Evolutionary conservation across 495 filamentous ascomycete species (phyloP), one percentile per base, ranked within the genome.

Genomic region (Penicillium riverlandense): DNA sequence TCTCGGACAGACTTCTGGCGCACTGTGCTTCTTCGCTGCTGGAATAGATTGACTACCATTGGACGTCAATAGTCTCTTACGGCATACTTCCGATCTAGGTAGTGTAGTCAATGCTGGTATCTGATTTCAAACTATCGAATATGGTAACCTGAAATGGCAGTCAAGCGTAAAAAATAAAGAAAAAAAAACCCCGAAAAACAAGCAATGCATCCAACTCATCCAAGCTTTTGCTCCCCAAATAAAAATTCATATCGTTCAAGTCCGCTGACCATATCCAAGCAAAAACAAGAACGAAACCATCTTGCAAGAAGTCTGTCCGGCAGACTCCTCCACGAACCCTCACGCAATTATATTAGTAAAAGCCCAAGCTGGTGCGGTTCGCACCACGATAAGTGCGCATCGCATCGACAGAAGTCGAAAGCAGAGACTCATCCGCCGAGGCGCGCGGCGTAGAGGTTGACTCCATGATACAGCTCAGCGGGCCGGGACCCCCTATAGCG

Each of bases 391-490:
- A 69, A 1, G 59, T 66, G 22, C 22, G 22, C 22, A 22, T 22
- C 22, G 22, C 22, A 22, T 38, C 38, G 7, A 30, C 37, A 8
- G 38, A 38, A 11, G 16, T 28, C 28, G 22, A 22, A 22, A 43
- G 14, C 1, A 41, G 43, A 1, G 8, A 27, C 7, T 59, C 58
- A 47, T 67, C 63, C 2, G 60, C 48, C 0, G 65, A 63, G 7
- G 48, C 43, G 22, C 57, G 59, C 0, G 52, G 45, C 15, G 43
- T 39, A 11, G 50, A 35, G 2, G 41, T 35, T 9, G 60, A 51
- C 46, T 70, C 67, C 30, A 60, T 48, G 31, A 70, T 70, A 32
- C 61, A 59, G 38, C 67, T 65, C 9, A 70, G 38, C 6, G 53
- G 52, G 7, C 55, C 52, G 39, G 33, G 53, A 8, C 52, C 22